Evolutionary conservation across 2,329 filamentous ascomycete species (phyloP).

Genomic region (Xylariales sp.): DNA sequence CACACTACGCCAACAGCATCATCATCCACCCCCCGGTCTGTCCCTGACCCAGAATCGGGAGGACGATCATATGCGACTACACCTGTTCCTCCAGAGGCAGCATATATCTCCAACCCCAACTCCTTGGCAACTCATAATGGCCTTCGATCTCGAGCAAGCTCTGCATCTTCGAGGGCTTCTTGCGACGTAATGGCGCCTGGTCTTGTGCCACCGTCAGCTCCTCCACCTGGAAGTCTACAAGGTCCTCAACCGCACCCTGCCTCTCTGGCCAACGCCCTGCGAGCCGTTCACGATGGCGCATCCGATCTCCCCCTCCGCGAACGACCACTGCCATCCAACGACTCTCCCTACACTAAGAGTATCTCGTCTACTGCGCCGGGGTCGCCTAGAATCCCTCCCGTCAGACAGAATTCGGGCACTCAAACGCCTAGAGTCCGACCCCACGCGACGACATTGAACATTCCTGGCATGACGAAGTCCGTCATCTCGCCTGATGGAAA

Average conservation of each 20-base stretch:
- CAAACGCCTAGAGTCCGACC: conserved; percentile 73
- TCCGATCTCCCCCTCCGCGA: conserved; percentile 21
- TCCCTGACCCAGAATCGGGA: conserved; percentile 12
- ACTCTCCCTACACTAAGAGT: conserved; percentile 52
- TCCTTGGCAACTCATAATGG: conserved; percentile 2
- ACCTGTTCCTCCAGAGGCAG: conserved; percentile 4
- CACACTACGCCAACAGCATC: conserved; percentile 13
- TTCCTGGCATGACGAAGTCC: conserved; percentile 92
- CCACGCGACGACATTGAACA: conserved; percentile 92
- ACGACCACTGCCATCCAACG: conserved; percentile 31
- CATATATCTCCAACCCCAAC: conserved; percentile 10
- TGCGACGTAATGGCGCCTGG: neutral
- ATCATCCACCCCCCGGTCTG: conserved; percentile 18
- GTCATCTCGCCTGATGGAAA: conserved; percentile 92
- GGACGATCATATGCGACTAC: conserved; percentile 11
- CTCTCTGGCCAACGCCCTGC: conserved; percentile 37
- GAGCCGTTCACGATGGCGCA: conserved; percentile 37
- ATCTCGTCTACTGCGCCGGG: conserved; percentile 54
- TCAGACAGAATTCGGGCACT: conserved; percentile 68
- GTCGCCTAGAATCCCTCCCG: conserved; percentile 58
- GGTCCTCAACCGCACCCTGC: conserved; percentile 27
- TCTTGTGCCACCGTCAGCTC: conserved; percentile 21
- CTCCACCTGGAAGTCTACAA: conserved; percentile 22
- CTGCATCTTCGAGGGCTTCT: neutral
- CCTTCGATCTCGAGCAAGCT: conserved; percentile 1